Conservation (phyloP, 164 flowering plant species). For the Umbilicus rupestris region DNA sequence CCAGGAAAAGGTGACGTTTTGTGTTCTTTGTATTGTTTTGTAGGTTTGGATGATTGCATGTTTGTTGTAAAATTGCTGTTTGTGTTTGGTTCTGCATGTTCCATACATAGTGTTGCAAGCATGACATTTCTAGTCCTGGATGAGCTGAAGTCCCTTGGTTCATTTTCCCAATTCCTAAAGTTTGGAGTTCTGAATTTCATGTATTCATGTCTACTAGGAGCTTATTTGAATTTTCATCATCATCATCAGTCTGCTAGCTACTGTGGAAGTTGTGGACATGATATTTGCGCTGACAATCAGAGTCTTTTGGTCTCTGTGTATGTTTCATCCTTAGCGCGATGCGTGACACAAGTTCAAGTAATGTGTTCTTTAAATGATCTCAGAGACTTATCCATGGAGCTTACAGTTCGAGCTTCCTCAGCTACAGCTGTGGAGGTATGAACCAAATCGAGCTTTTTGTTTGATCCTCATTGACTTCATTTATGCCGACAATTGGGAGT, state of each 20-base stretch:
- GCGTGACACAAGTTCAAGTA: neutral
- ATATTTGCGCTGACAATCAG: neutral
- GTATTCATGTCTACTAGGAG: neutral
- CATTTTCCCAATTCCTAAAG: neutral
- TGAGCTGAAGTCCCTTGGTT: neutral
- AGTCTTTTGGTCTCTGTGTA: neutral
- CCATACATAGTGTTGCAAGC: neutral
- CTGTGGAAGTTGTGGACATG: neutral
- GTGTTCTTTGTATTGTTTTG: neutral
- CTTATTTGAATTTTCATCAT: neutral
- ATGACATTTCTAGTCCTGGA: neutral
- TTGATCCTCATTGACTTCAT: neutral
- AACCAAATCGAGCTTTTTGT: neutral
- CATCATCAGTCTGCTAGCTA: neutral
- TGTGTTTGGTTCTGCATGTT: neutral
- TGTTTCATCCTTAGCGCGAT: neutral
- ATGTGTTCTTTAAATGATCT: slow-evolving; percentile 9
- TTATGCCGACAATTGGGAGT: neutral
- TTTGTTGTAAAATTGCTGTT: neutral
- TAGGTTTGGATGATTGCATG: neutral
- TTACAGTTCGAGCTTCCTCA: slow-evolving; percentile 40
- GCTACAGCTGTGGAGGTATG: slow-evolving; percentile 71
- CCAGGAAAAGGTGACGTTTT: slow-evolving; percentile 15
- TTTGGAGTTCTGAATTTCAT: neutral
- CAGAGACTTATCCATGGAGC: slow-evolving; percentile 37